Evolutionary conservation across 2,329 filamentous ascomycete species (phyloP).

Genomic region (Colletotrichum sp.): DNA sequence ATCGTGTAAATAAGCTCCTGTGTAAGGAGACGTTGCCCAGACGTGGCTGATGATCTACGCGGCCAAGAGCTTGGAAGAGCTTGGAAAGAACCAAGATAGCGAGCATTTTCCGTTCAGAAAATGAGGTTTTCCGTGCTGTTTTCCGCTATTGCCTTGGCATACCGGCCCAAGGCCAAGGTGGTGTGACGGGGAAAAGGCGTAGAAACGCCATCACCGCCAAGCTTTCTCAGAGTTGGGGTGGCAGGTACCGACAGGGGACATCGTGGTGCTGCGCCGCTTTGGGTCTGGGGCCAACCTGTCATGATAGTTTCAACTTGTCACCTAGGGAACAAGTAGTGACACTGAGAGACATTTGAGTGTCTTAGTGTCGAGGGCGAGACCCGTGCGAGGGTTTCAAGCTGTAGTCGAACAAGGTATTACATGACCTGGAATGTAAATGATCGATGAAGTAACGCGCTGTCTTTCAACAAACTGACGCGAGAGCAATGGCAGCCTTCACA

Average conservation of each 20-base stretch:
- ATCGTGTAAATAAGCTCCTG: not conserved
- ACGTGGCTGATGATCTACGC: not conserved
- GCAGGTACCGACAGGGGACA: not conserved
- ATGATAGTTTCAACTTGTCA: not conserved
- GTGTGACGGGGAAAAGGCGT: not conserved
- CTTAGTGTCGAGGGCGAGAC: not conserved
- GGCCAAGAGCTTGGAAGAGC: not conserved
- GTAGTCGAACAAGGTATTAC: not conserved
- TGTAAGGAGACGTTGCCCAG: not conserved
- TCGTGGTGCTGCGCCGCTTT: not conserved
- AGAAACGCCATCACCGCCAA: constrained; percentile 1
- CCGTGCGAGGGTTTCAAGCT: rapidly evolving
- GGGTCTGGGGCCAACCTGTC: not conserved
- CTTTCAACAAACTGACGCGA: rapidly evolving
- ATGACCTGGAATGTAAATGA: not conserved
- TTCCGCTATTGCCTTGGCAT: constrained; percentile 14
- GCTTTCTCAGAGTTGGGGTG: not conserved
- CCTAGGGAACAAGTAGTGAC: not conserved
- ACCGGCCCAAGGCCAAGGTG: not conserved
- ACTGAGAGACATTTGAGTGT: rapidly evolving
- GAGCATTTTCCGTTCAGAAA: not conserved
- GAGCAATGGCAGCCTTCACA: not conserved
- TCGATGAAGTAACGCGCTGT: not conserved
- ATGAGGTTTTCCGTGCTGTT: not conserved
- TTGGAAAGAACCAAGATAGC: not conserved